Percentiles rank a stretch among this genome's conserved stretches.
Conservation (phyloP, 2,329 filamentous ascomycete genomes). For the Zymoseptoria crescenta region DNA sequence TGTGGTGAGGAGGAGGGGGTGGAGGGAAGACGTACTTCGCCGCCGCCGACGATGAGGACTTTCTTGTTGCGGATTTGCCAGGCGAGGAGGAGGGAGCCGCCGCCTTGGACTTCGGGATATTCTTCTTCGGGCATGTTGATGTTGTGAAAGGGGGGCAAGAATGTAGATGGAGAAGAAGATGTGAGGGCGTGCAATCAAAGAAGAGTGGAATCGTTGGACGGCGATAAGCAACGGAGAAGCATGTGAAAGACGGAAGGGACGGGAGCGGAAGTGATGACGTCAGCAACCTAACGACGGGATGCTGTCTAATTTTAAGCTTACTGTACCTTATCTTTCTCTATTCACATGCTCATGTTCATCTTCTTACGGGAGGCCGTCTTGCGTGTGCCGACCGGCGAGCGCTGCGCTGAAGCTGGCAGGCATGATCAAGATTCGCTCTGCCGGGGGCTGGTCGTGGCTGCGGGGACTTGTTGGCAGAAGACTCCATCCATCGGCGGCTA, state of each 20-base stretch:
- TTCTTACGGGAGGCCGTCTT: too few species aligned
- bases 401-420: too few species aligned
- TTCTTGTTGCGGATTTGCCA: constrained; percentile 90
- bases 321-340: not conserved
- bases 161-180: not conserved
- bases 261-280: not conserved
- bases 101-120: constrained; percentile 72
- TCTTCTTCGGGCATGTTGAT: constrained; percentile 9
- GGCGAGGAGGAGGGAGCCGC: constrained; percentile 86
- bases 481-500: too few species aligned
- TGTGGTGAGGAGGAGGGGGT: constrained; percentile 1
- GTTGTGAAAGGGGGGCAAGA: not conserved
- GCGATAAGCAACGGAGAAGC: not conserved
- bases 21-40: constrained; percentile 59
- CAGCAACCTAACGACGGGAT: not conserved
- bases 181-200: not conserved
- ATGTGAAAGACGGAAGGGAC: not conserved
- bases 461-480: too few species aligned
- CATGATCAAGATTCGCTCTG: too few species aligned
- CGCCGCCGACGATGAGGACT: constrained; percentile 87
- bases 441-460: too few species aligned
- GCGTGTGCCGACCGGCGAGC: too few species aligned
- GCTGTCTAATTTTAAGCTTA: not conserved
- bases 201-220: not conserved
- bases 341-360: too few species aligned